Evolutionary conservation across 192 early-diverging fungal species (phyloP), one percentile per base, ranked within the genome.

Genomic region (Dissophora ornata): DNA sequence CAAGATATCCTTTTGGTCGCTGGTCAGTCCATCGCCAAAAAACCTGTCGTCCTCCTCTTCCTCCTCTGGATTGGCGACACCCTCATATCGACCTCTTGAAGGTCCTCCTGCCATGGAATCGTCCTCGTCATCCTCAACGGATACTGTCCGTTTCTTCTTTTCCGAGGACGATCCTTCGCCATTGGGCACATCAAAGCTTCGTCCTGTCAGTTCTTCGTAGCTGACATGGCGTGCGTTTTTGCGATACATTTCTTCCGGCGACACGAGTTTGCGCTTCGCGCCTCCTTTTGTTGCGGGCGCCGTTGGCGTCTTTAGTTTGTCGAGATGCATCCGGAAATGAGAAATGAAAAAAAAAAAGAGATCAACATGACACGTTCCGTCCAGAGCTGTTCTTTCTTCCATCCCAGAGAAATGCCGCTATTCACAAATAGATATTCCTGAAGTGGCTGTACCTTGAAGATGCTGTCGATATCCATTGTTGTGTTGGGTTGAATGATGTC

Each of bases 21-120:
- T 83, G 0, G 87, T 90, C 49, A 97, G 85, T 15, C 95, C 95
- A 78, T 92, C 93, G 3, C 91, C 91, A 84, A 90, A 92, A 56
- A 96, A 93, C 1, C 94, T 88, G 19, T 89, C 91, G 21, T 86
- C 91, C 46, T 92, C 92, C 30, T 90, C 89, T 53, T 94, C 93
- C 30, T 88, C 88, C 12, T 83, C 86, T 33, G 69, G 69, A 11
- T 71, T 71, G 2, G 69, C 69, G 25, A 71, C 47, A 1, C 69
- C 69, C 19, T 45, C 64, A 22, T 60, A 66, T 9, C 13, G 36
- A 9, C 36, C 36, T 6, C 44, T 21, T 18, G 29, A 28, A n/a
- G 19, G 30, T 52, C 18, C 24, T 9, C 13, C 25, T 26, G 7
- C 63, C 50, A 36, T 47, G 46, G 21, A 26, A 3, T 51, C 66